Conservation (phyloP, 164 flowering plant genomes). For the Platanus orientalis region DNA sequence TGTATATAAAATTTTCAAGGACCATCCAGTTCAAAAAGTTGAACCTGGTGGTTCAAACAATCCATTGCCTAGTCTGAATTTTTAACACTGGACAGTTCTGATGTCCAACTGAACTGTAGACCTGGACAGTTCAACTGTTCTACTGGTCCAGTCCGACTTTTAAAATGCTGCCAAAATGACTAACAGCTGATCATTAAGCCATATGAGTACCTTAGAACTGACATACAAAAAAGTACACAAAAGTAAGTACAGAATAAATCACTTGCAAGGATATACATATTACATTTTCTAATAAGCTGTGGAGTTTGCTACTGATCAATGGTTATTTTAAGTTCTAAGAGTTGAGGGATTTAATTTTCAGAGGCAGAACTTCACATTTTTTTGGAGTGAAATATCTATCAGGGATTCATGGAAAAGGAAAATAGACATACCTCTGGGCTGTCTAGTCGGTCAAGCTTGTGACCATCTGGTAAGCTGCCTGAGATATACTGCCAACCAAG, state of each 20-base stretch:
- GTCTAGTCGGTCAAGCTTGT: constrained; percentile 81
- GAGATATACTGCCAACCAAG: constrained; percentile 98
- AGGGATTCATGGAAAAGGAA: background rate
- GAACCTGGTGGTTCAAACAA: too few relatives aligned
- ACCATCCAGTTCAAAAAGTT: too few relatives aligned
- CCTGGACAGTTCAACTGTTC: too few relatives aligned
- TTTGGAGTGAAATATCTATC: background rate
- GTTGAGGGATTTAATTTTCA: too few relatives aligned
- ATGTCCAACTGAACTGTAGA: too few relatives aligned
- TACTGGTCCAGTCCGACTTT: too few relatives aligned
- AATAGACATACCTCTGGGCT: constrained; percentile 57
- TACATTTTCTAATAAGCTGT: background rate
- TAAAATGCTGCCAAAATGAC: too few relatives aligned
- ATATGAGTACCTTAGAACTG: too few relatives aligned
- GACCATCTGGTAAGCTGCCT: constrained; percentile 95
- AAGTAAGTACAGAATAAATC: background rate
- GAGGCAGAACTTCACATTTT: background rate
- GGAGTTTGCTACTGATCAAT: background rate
- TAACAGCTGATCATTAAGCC: too few relatives aligned
- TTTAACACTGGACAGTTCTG: too few relatives aligned
- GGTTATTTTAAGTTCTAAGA: background rate
- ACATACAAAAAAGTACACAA: background rate
- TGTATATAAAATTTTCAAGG: too few relatives aligned
- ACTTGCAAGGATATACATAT: background rate
- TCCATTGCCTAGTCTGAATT: too few relatives aligned